Evolutionary conservation across 2,329 filamentous ascomycete species (phyloP), one percentile per base, ranked within the genome.

Genomic region (Colletotrichum sp.): DNA sequence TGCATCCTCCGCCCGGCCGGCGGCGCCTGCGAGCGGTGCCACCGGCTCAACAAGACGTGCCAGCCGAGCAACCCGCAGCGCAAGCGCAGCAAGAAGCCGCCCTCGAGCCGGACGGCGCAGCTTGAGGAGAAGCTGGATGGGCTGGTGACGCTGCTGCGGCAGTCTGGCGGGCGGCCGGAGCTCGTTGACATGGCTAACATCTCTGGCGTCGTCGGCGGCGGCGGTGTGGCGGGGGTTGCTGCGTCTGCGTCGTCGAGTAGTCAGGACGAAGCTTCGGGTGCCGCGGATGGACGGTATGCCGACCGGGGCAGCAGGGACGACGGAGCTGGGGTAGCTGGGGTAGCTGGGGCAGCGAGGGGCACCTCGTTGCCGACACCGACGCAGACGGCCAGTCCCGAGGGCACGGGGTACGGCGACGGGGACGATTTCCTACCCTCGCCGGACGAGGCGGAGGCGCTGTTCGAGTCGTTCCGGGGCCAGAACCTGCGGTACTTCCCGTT

Each of bases 31-130:
- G 84, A 86, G 67, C 85, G 87, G 72, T 89, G 87, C 60, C 80
- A 84, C 64, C 85, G 87, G 7, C 79, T 88, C 2, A 82, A 83
- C 26, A 86, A 85, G 76, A 80, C 85, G 63, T 88, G 87, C 76
- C 80, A 82, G 21, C 84, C 86, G 13, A 83, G 85, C 10, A 78
- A 79, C 21, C 82, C 84, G n/a, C 80, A 83, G 16, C 83, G 85
- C 66, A 82, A 78, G 67, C 79, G 80, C 8, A 66, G 76, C 26
- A 64, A 74, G 32, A 77, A 79, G 44, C 80, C 77, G 49, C 75
- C 77, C 9, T 77, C 76, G 1, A 79, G 57, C n/a, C 78, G 76
- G 59, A 77, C 69, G 28, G 77, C 78, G 3, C 76, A 79, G 9
- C 72, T 82, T 10, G 81, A 82, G 68, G 79, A 81, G 44, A 82